Evolutionary conservation across 768 basidiomycete species (phyloP), one percentile per base, ranked within the genome.

Genomic region (Hypholoma sublateritium): DNA sequence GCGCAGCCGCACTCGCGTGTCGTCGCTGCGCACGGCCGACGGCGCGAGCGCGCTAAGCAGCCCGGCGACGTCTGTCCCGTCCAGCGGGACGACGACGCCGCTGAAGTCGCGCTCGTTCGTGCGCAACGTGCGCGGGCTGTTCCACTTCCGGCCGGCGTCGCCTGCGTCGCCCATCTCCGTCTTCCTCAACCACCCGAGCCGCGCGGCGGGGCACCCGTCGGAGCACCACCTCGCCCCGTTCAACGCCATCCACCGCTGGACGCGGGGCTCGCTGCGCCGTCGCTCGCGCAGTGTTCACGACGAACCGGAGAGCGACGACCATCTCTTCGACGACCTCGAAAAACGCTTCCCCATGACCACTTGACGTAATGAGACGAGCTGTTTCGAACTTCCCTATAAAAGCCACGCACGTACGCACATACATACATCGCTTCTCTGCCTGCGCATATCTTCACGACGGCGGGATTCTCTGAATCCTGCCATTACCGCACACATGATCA

Each of bases 51-150:
- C 36, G 50, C 36, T 59, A 28, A 21, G 46, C 35, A 50, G 55
- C 19, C 57, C 57, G 17, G 28, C 36, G 44, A 49, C 55, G 5
- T 36, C 58, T 39, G 43, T 45, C 17, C 34, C 52, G 24, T 42
- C 46, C 17, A 35, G 21, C 6, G 25, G 35, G 21, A 60, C 58
- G 21, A 17, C 24, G 60, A 70, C 58, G 53, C 73, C 69, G 63
- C 69, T 58, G 21, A 78, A 72, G 61, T 72, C 77, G 17, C 69
- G 79, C 24, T 85, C 83, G 13, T 77, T 89, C 69, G 80, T 85
- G 46, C 83, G 80, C 60, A 86, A 84, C 61, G 82, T 89, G 55
- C 81, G 77, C 62, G 82, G 76, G 17, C 74, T 89, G 51, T 87
- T 89, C 62, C 70, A 75, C 24, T 73, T 82, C 50, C 80, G 79